Evolutionary conservation across 345 rosid genomes (phyloP).

Genomic region (Carallia pectinifolia): DNA sequence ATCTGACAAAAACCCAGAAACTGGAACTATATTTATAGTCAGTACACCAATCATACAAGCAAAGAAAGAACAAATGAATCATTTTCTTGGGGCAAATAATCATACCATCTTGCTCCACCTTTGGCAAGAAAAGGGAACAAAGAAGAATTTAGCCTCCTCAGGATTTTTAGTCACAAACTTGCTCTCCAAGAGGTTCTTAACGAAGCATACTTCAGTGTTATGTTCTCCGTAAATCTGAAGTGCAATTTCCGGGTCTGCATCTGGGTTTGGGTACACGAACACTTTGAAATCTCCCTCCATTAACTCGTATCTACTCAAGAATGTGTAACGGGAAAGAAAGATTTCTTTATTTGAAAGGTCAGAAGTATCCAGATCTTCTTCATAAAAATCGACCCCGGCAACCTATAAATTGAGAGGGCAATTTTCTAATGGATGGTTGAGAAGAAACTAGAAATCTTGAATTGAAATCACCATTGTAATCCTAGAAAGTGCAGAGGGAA

Average conservation of each 20-base stretch:
- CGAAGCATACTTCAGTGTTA: conserved; percentile 21
- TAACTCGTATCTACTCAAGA: conserved; percentile 20
- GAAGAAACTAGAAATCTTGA: no score
- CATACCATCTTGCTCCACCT: not conserved
- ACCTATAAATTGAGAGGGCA: no score
- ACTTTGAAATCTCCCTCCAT: conserved; percentile 64
- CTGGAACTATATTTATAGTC: no score
- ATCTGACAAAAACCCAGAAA: no score
- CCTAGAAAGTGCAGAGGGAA: no score
- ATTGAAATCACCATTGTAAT: no score
- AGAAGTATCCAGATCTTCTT: no score
- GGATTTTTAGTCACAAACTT: conserved; percentile 13
- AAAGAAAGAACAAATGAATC: not conserved
- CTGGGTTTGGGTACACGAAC: conserved; percentile 22
- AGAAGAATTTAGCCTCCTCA: conserved; percentile 18
- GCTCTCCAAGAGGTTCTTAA: conserved; percentile 19
- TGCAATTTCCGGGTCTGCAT: not conserved
- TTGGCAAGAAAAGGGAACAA: conserved; percentile 14
- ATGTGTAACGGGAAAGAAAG: conserved; percentile 9
- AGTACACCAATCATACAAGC: not conserved
- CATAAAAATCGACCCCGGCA: no score
- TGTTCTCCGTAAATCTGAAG: conserved; percentile 11
- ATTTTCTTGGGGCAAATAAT: not conserved
- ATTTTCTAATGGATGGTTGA: no score
- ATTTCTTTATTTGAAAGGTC: not conserved